Evolutionary conservation across 2,329 filamentous ascomycete genomes (phyloP), one percentile per base, ranked within the genome.

Genomic region (Fusarium beomiforme): DNA sequence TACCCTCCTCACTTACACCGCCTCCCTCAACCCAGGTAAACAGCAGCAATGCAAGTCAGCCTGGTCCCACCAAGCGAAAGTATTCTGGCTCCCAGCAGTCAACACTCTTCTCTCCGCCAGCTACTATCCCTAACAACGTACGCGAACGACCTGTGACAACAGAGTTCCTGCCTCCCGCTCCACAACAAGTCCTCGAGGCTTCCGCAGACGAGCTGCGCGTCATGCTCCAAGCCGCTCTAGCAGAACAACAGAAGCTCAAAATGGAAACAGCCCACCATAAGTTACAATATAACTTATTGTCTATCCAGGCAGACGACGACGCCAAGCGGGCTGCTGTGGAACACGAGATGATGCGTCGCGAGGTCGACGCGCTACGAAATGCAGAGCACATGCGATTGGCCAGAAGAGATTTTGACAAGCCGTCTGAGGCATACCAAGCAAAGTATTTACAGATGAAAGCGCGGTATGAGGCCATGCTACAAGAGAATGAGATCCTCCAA

Each of bases 231-330:
- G 80, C 81, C 6, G 85, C 84, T 69, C 80, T 90, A 43, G 84
- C 84, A 24, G 87, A 91, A 71, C 86, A 90, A 66, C 84, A 85
- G 47, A 86, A 85, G 74, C 81, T 91, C 51, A 93, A 96, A 77
- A 95, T 94, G 84, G 92, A 95, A 64, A 91, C 92, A 19, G 93
- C 95, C 34, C 95, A 98, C 79, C 92, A 96, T 83, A 97, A 96
- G 82, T 85, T 98, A 59, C 95, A 98, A 79, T 92, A 95, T 78
- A 94, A 92, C 75, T 88, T 98, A 77, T 87, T 97, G 31, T 90
- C 89, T 55, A 90, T 98, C 71, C 93, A 97, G 77, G 94, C 93
- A 59, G 90, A 92, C 51, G 94, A 97, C 74, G 92, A 94, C 33
- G 89, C 93, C 13, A 95, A 97, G 81, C 90, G 94, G 29, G 94